phyloP scores from a whole-genome alignment of 352 stramenopile genomes.

The Globisporangium spinosum region DNA sequence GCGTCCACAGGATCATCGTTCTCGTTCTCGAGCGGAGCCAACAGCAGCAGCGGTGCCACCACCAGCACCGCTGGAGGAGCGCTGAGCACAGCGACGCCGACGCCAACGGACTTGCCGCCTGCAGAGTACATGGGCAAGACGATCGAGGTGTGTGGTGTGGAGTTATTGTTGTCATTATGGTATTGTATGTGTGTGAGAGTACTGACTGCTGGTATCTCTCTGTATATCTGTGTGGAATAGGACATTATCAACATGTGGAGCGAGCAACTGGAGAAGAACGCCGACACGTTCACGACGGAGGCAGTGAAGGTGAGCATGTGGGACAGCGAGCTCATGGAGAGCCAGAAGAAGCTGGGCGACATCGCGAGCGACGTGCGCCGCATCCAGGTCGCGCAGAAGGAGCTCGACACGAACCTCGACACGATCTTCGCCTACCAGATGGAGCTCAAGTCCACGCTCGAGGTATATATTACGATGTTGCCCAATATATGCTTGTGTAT shows the following conservation, averaged over 20 bases:
- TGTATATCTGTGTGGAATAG: constrained; percentile 40
- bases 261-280: constrained; percentile 81
- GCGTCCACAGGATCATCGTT: constrained; percentile 8
- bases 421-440: constrained; percentile 89
- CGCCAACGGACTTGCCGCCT: constrained; percentile 58
- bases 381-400: constrained; percentile 84
- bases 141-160: constrained; percentile 47
- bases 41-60: background rate
- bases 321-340: constrained; percentile 84
- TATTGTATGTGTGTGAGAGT: background rate
- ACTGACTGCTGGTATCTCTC: background rate
- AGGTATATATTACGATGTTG: constrained; percentile 33
- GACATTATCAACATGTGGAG: constrained; percentile 91
- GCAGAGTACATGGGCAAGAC: constrained; percentile 85
- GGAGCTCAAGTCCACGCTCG: constrained; percentile 85
- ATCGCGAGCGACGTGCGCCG: constrained; percentile 78
- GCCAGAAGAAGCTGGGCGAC: constrained; percentile 80
- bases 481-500: background rate
- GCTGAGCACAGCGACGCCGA: constrained; percentile 28
- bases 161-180: background rate
- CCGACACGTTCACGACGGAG: constrained; percentile 84
- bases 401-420: constrained; percentile 83
- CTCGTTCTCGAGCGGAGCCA: constrained; percentile 8
- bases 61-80: constrained; percentile 5
- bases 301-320: constrained; percentile 86